Evolutionary conservation across 1,284 basidiomycete genomes (phyloP).

Genomic region (Moniliella sp.): DNA sequence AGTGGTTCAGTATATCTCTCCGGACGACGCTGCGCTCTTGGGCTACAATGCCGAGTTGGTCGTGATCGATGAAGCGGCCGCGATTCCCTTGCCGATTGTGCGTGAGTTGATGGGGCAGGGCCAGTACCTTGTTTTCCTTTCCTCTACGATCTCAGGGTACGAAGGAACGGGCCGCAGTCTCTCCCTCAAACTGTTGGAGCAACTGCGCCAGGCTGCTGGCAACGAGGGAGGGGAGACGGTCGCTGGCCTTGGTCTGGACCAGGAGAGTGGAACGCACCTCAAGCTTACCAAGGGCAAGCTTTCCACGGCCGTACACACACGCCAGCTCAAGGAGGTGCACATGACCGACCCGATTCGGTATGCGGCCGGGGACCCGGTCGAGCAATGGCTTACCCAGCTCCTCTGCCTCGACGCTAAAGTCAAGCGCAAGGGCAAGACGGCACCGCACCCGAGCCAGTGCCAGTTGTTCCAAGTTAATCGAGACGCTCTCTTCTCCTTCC

Average conservation of each 20-base stretch:
- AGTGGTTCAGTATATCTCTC: conserved; percentile 57
- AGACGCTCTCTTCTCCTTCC: conserved; percentile 89
- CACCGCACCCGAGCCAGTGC: conserved; percentile 77
- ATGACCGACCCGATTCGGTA: conserved; percentile 89
- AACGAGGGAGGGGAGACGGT: conserved; percentile 5
- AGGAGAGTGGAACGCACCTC: not conserved
- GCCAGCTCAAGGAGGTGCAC: conserved; percentile 76
- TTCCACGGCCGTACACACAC: conserved; percentile 38
- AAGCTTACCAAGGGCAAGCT: not conserved
- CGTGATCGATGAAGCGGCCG: conserved; percentile 93
- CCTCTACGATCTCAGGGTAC: conserved; percentile 95
- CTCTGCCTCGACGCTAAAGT: conserved; percentile 82
- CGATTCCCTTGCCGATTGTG: conserved; percentile 84
- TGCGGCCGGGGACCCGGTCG: conserved; percentile 61
- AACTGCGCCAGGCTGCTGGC: conserved; percentile 48
- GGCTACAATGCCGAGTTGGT: conserved; percentile 81
- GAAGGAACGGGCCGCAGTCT: conserved; percentile 94
- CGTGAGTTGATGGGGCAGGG: conserved; percentile 59
- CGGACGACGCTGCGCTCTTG: conserved; percentile 84
- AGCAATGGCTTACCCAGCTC: conserved; percentile 77
- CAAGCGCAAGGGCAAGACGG: conserved; percentile 29
- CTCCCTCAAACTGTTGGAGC: conserved; percentile 89
- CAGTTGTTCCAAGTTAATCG: conserved; percentile 86
- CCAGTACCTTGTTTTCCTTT: conserved; percentile 80
- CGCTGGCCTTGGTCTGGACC: not conserved